Percentiles rank a stretch among this genome's conserved stretches.
phyloP scores from a whole-genome alignment of 139 green algal species.

The Ostreobium quekettii region DNA sequence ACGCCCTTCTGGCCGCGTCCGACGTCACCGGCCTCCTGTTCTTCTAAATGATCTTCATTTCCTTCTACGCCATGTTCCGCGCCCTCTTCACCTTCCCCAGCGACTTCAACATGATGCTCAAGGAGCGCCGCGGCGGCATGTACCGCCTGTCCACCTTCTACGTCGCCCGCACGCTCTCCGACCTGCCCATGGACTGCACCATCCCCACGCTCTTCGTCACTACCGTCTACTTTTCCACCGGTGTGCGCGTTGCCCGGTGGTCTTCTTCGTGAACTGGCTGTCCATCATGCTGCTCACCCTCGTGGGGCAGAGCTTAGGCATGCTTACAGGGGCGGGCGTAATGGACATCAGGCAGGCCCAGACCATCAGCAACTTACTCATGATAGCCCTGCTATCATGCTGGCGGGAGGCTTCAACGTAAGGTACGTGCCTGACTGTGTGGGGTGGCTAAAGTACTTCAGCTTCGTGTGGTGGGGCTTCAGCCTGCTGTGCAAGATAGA shows the following conservation, averaged over 20 bases:
- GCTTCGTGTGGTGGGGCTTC: conserved; percentile 59
- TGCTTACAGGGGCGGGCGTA: conserved; percentile 60
- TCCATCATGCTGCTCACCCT: conserved; percentile 46
- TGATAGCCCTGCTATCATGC: conserved; percentile 43
- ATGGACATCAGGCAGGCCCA: conserved; percentile 56
- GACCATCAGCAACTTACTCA: conserved; percentile 54
- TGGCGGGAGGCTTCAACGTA: conserved; percentile 58
- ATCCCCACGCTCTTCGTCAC: conserved; percentile 45
- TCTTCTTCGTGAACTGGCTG: conserved; percentile 60
- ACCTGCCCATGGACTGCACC: conserved; percentile 69
- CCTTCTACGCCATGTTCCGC: conserved; percentile 38
- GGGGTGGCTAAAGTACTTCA: conserved; percentile 52
- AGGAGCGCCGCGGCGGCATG: conserved; percentile 57
- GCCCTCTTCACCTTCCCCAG: conserved; percentile 49
- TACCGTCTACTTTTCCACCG: conserved; percentile 54
- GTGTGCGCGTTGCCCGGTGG: conserved; percentile 26
- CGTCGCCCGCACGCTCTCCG: conserved; percentile 46
- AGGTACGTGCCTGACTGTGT: conserved; percentile 48
- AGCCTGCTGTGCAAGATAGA: conserved; percentile 48
- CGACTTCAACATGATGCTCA: conserved; percentile 48
- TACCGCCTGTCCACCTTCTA: conserved; percentile 81
- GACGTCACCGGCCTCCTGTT: conserved; percentile 48
- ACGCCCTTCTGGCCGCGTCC: conserved; percentile 20
- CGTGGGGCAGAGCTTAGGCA: conserved; percentile 50
- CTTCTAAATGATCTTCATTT: conserved; percentile 49